Evolutionary conservation across 768 basidiomycete genomes (phyloP), one percentile per base, ranked within the genome.

Genomic region (Phanerochaete sordida): DNA sequence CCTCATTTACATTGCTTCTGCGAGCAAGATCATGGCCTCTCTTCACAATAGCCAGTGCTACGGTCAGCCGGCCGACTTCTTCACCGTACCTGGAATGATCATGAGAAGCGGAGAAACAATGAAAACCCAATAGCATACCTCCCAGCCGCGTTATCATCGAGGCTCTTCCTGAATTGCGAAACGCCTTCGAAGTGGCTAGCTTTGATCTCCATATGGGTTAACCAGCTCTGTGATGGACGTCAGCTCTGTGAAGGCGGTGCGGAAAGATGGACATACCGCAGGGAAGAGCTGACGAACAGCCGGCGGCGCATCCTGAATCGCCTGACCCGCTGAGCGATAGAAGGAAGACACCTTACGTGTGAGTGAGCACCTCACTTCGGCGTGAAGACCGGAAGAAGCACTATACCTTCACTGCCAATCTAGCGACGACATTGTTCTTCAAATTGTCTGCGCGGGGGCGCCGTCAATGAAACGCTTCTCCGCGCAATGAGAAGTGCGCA

Each of bases 151-250:
- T 91, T 81, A 66, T 98, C 95, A 47, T 96, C 95, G 56, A 92
- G 79, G 69, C 91, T 90, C 73, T 94, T 89, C 47, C 96, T 81
- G 68, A 88, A 93, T 67, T 93, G 91, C 4, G 96, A 84, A 4
- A 93, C 96, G 2, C 94, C 93, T 47, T 81, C 79, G 68, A 99
- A 99, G 73, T 99, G 96, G 49, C 81, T 75, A 39, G 77, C 74
- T 72, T 99, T 99, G 21, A 90, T 83, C 66, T 91, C 86, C 1
- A 97, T 76, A 71, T 96, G 93, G 1, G 86, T 72, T 1, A 87
- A 64, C 91, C 93, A 95, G 35, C 83, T 79, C 95, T 95, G 33
- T 11, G 19, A n/a, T 3, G 62, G 2, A 43, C 39, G 5, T 60
- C n/a, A 59, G 33, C 9, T 21, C 27, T 58, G 15, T 39, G 19